Base-by-base conservation (phyloP, 768 basidiomycete genomes). In the Pisolithus sp. region DNA sequence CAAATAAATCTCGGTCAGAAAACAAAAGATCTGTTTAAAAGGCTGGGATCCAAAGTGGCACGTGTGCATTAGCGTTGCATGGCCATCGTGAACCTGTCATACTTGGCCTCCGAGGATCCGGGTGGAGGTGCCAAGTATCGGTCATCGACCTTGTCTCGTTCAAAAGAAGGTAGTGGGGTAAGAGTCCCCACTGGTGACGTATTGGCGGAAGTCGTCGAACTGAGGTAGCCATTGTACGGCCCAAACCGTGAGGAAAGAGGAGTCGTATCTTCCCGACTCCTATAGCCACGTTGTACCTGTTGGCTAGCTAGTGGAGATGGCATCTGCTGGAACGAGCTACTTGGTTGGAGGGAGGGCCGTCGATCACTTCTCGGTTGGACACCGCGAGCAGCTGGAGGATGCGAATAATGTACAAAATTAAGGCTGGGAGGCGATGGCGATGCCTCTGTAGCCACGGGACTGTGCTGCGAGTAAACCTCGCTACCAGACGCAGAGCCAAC, bases 341-440 rank as follows among this genome's bases (percentile, higher is more conserved):
- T 28, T 2, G 59, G 47, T 46, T 59, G 64, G 36, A 55, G 69
- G 18, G 58, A 60, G 54, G 67, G 51, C 36, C 68, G 67, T 26
- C 61, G 59, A 15, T 67, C 66, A 48, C 57, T 58, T 34, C 68
- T 68, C 40, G 49, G 26, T 36, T 66, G 46, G 58, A 66, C 50
- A 57, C 60, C 57, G 46, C 67, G 61, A 62, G 72, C 62, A 57
- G 68, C 54, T 31, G 67, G 55, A 59, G 71, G 58, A 62, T 67
- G 57, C 62, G 63, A 71, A 56, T 86, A 86, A 51, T 83, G 81
- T 40, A 79, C 75, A 66, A 84, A 86, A 53, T 70, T 79, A 65
- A 79, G 66, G 48, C 64, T 70, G 5, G 82, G 81, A 17, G 86
- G 85, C n/a, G 85, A 84, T 18, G 85, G 85, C 17, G 85, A 85